Evolutionary conservation across 306 rosid genomes (phyloP).

Genomic region (Lupinus albus): DNA sequence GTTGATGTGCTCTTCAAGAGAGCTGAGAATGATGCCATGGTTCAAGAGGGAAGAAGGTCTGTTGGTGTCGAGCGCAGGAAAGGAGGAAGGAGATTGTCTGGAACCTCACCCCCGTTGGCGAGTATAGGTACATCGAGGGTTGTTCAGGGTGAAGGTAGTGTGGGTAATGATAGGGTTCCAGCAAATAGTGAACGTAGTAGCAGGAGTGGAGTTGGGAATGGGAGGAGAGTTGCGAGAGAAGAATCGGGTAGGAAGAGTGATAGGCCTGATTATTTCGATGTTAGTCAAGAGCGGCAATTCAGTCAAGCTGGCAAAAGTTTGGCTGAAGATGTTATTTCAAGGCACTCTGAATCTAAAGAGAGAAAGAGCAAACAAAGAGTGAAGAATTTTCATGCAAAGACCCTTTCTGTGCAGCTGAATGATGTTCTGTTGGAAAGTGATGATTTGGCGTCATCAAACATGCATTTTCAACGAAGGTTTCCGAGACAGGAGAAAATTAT

Average conservation of each 20-base stretch:
- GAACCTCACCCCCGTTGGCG: conserved; percentile 69
- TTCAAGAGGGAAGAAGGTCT: conserved; percentile 80
- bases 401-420: conserved; percentile 76
- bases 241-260: conserved; percentile 71
- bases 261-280: conserved; percentile 59
- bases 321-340: conserved; percentile 57
- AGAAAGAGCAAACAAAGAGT: conserved; percentile 71
- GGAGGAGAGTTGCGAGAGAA: conserved; percentile 71
- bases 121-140: conserved; percentile 68
- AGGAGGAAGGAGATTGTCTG: conserved; percentile 65
- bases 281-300: conserved; percentile 57
- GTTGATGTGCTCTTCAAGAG: conserved; percentile 68
- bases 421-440: conserved; percentile 74
- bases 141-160: conserved; percentile 66
- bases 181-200: conserved; percentile 62
- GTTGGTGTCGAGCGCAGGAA: conserved; percentile 67
- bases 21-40: conserved; percentile 59
- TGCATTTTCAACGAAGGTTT: conserved; percentile 59
- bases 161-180: conserved; percentile 49
- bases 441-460: conserved; percentile 78
- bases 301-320: conserved; percentile 53
- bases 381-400: conserved; percentile 67
- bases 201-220: conserved; percentile 64
- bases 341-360: conserved; percentile 69
- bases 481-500: conserved; percentile 56